Evolutionary conservation across 768 basidiomycete genomes (phyloP).

Genomic region (Naganishia vaughanmartiniae): DNA sequence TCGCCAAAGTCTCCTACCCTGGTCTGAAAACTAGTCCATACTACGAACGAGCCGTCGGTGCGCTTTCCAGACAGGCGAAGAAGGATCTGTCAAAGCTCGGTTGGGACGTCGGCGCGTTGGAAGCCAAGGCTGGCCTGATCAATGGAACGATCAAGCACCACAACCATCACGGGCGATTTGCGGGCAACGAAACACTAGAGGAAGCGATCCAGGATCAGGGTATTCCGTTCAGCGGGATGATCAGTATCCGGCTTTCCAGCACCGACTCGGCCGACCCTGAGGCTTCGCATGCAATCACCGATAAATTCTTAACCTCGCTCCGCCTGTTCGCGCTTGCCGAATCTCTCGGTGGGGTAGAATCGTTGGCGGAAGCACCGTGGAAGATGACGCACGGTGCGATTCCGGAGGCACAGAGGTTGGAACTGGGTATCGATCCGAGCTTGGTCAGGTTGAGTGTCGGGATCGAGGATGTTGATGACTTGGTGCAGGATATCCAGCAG

Average conservation of each 20-base stretch:
- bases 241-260: conserved; percentile 64
- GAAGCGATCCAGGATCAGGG: conserved; percentile 52
- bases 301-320: conserved; percentile 65
- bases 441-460: conserved; percentile 80
- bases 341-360: conserved; percentile 87
- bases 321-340: conserved; percentile 79
- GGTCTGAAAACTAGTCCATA: conserved; percentile 69
- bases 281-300: conserved; percentile 52
- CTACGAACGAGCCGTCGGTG: conserved; percentile 63
- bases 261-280: conserved; percentile 49
- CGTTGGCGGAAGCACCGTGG: conserved; percentile 78
- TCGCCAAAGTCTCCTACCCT: conserved; percentile 83
- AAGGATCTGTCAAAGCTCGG: conserved; percentile 60
- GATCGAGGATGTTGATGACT: conserved; percentile 80
- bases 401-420: conserved; percentile 40
- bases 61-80: conserved; percentile 65
- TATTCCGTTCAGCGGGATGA: conserved; percentile 88
- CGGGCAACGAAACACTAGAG: conserved; percentile 20
- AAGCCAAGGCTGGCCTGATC: conserved; percentile 11
- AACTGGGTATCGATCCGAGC: conserved; percentile 45
- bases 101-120: conserved; percentile 34
- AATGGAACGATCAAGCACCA: conserved; percentile 39
- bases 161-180: conserved; percentile 41
- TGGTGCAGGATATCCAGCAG: conserved; percentile 68
- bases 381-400: conserved; percentile 76